Evolutionary conservation across 768 basidiomycete species (phyloP).

Genomic region (Panus rudis): DNA sequence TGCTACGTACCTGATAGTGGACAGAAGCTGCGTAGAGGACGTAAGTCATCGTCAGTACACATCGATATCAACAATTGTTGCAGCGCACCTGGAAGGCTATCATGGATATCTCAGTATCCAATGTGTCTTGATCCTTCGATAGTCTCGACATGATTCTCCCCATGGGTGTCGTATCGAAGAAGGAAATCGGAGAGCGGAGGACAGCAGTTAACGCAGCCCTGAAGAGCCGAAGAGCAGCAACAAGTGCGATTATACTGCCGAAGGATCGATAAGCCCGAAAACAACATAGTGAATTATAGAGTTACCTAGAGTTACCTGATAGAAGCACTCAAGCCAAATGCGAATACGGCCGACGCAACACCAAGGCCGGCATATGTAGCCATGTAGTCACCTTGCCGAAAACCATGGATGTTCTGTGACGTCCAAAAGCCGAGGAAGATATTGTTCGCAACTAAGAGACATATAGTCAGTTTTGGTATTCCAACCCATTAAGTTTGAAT

Average conservation of each 20-base stretch:
- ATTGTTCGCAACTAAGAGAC: slow-evolving; percentile 45
- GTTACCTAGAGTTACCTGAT: slow-evolving; percentile 34
- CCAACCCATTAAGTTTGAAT: no score
- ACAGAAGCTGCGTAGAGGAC: slow-evolving; percentile 20
- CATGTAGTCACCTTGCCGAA: slow-evolving; percentile 64
- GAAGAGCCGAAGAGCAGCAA: slow-evolving; percentile 41
- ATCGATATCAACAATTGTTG: not conserved
- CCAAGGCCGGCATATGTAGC: slow-evolving; percentile 42
- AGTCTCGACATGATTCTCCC: slow-evolving; percentile 51
- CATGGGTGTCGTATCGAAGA: slow-evolving; percentile 70
- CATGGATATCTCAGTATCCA: slow-evolving; percentile 44
- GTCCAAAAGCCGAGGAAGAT: slow-evolving; percentile 76
- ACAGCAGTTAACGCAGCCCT: slow-evolving; percentile 48
- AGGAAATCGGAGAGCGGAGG: slow-evolving; percentile 52
- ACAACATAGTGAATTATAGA: not conserved
- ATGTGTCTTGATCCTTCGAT: slow-evolving; percentile 55
- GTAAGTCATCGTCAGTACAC: not conserved
- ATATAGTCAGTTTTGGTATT: not conserved
- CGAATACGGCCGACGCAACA: slow-evolving; percentile 41
- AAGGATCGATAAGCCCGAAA: slow-evolving; percentile 4
- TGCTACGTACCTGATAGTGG: slow-evolving; percentile 12
- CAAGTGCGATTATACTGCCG: slow-evolving; percentile 24
- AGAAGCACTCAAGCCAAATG: slow-evolving; percentile 40
- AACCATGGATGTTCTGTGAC: slow-evolving; percentile 42
- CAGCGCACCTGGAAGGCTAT: slow-evolving; percentile 38